Percentiles rank a stretch among this genome's conserved stretches.
phyloP scores from a whole-genome alignment of 495 filamentous ascomycete species.

The Penicillium daleae region DNA sequence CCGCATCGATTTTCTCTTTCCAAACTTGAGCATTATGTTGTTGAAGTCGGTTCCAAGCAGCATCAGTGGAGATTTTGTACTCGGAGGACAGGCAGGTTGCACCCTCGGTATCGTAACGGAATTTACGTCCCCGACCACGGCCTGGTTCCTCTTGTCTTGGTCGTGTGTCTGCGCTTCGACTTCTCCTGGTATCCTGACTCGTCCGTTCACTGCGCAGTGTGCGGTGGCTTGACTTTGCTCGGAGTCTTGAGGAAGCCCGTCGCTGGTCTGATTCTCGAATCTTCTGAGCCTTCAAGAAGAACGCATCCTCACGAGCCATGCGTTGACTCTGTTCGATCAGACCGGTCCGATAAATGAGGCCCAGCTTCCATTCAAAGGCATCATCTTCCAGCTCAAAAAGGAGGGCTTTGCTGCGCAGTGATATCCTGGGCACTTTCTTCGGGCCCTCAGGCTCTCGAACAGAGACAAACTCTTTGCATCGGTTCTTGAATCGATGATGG shows the following conservation, averaged over 20 bases:
- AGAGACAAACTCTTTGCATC: constrained; percentile 83
- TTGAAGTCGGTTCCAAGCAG: constrained; percentile 75
- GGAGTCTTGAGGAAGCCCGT: constrained; percentile 52
- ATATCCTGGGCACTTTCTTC: constrained; percentile 82
- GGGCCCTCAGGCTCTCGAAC: constrained; percentile 81
- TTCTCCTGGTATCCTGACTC: constrained; percentile 52
- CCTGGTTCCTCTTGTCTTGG: constrained; percentile 35
- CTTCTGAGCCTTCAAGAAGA: constrained; percentile 81
- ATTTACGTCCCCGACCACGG: constrained; percentile 48
- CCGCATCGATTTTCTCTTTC: constrained; percentile 87
- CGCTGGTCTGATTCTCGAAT: constrained; percentile 69
- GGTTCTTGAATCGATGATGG: constrained; percentile 85
- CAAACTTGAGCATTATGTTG: constrained; percentile 85
- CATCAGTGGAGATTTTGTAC: constrained; percentile 69
- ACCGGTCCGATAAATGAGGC: constrained; percentile 86
- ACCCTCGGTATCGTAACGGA: constrained; percentile 82
- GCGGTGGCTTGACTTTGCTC: constrained; percentile 54
- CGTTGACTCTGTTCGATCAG: constrained; percentile 87
- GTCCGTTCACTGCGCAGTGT: constrained; percentile 50
- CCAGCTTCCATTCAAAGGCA: constrained; percentile 95
- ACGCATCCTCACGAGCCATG: constrained; percentile 87
- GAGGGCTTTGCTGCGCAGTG: constrained; percentile 76
- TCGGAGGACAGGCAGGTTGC: constrained; percentile 67
- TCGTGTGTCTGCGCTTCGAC: constrained; percentile 56
- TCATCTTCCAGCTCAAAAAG: constrained; percentile 94